Percentiles rank a stretch among this genome's conserved stretches.
Evolutionary conservation across 2,329 filamentous ascomycete genomes (phyloP).

Genomic region (Fusarium beomiforme): DNA sequence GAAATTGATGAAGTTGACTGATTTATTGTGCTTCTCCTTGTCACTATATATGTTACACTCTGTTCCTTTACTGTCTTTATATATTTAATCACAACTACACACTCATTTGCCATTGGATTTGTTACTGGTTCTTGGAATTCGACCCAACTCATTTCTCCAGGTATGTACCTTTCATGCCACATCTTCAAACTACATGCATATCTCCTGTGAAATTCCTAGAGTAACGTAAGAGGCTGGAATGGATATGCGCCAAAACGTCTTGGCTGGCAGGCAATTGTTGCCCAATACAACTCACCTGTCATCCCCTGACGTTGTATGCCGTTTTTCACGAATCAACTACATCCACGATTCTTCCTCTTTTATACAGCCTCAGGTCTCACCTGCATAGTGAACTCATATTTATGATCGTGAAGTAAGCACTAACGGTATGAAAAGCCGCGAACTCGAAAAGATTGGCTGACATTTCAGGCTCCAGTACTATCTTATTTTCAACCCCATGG

Average conservation of each 20-base stretch:
- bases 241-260: neutral
- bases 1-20: neutral
- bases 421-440: no score
- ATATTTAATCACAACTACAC: no score
- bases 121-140: neutral
- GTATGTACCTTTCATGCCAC: neutral
- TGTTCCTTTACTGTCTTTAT: no score
- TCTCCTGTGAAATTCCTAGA: neutral
- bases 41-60: no score
- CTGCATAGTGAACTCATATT: neutral
- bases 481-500: neutral
- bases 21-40: no score
- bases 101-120: neutral
- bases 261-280: neutral
- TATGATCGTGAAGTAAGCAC: neutral
- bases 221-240: neutral
- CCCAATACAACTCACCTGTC: neutral
- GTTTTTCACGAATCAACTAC: neutral
- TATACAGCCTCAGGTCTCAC: neutral
- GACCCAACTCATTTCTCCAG: neutral
- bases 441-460: neutral
- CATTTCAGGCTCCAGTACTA: no score
- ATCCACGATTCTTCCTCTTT: neutral
- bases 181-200: neutral
- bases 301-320: neutral